Base-by-base conservation (phyloP, 768 basidiomycete genomes). In the Calocera viscosa region DNA sequence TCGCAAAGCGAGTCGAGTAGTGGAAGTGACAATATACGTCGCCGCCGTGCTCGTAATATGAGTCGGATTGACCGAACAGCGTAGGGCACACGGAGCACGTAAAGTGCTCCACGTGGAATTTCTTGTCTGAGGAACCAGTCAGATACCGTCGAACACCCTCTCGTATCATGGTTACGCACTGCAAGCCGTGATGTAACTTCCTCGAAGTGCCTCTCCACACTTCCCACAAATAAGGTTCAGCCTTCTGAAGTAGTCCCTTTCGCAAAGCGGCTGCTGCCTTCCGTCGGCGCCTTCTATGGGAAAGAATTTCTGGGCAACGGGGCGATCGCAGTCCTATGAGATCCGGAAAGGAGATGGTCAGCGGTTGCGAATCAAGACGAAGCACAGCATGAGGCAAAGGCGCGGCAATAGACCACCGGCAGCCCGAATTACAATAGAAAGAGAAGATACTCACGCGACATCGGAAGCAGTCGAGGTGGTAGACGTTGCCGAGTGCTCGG, bases 31-130 rank as follows among this genome's bases (percentile, higher is more conserved):
- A 99, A 76, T 90, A 99, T 28, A 98, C 96, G 73, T 94, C 87
- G n/a, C 89, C 90, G 70, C 91, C 90, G 74, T 98, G 96, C 76
- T 99, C 96, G 75, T 99, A 99, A 78, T 99, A 99, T 64, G 94
- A 96, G 78, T 98, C 96, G 74, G 95, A 91, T 2, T 95, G 94
- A 5, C 96, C 96, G 73, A 99, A 98, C 41, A 97, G 83, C 16
- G 90, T 94, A 63, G 95, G 84, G 78, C 96, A 98, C 67, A 94
- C 86, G 3, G 94, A 95, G 79, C 96, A 99, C 63, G 94, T 96
- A 76, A 99, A 99, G 76, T 98, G 96, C 78, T 99, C 96, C 71
- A 98, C 94, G 76, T 99, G 95, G 77, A 87, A 99, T 78, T 99
- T 99, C 82, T 94, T 92, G 80, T 89, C 94, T 97, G 76, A 3